Conservation (phyloP, 1,139 yeast species). For the Pichia sp. region DNA sequence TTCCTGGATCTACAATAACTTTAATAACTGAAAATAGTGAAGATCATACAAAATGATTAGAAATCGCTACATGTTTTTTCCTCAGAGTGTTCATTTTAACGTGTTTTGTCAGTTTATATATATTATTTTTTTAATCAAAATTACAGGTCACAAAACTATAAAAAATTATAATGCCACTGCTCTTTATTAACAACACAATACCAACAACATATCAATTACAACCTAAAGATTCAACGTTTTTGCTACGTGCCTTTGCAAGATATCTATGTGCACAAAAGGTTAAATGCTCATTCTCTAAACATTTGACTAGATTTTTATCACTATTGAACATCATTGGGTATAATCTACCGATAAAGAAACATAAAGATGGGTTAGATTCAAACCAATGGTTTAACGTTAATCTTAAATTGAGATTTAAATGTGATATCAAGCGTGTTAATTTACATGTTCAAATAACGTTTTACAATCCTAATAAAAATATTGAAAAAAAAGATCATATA, state of each 20-base stretch:
- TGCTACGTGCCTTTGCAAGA: neutral
- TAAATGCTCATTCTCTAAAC: neutral
- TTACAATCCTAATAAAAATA: neutral
- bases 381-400: neutral
- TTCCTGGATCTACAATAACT: neutral
- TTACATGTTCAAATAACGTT: neutral
- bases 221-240: neutral
- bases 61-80: neutral
- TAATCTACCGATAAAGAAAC: neutral
- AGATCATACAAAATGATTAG: neutral
- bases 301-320: neutral
- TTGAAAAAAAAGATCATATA: neutral
- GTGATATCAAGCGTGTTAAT: neutral
- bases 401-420: neutral
- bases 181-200: neutral
- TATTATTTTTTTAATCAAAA: neutral
- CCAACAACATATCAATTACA: neutral
- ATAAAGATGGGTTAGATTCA: too few relatives aligned
- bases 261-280: neutral
- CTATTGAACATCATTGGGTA: neutral
- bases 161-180: neutral
- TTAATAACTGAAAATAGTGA: neutral
- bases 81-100: neutral
- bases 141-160: neutral
- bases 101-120: neutral